Percentiles rank a stretch among this genome's conserved stretches.
Conservation (phyloP, 805 yeast species). For the Candida boleticola region DNA sequence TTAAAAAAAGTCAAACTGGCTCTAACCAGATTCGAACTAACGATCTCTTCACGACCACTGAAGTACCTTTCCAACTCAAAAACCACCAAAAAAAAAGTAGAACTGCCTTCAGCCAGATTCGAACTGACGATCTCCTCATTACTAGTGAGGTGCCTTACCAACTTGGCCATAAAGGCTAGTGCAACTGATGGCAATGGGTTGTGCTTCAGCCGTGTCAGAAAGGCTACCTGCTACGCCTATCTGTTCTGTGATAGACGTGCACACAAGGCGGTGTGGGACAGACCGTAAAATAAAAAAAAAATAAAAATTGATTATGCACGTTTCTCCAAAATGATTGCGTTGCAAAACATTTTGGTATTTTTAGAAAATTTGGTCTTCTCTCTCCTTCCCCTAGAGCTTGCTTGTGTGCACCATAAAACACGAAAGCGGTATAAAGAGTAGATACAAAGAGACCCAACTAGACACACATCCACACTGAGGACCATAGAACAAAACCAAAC, state of each 20-base stretch:
- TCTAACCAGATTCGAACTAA: slow-evolving; percentile 25
- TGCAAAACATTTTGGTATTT: too few species aligned
- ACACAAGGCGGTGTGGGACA: too few species aligned
- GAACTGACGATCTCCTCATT: slow-evolving; percentile 27
- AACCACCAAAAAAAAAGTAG: slow-evolving; percentile 9
- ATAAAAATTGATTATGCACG: not conserved
- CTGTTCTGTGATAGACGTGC: too few species aligned
- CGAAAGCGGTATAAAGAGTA: too few species aligned
- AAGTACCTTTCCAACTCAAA: slow-evolving; percentile 26
- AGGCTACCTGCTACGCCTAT: not conserved
- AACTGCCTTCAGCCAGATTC: slow-evolving; percentile 24
- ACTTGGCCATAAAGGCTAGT: slow-evolving; percentile 21
- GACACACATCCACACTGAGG: too few species aligned
- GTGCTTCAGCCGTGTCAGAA: not conserved
- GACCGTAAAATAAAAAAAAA: not conserved
- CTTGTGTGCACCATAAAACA: too few species aligned
- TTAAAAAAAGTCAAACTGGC: slow-evolving; percentile 14
- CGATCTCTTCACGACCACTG: slow-evolving; percentile 27
- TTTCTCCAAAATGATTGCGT: not conserved
- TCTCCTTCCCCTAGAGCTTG: too few species aligned
- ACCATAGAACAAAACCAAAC: too few species aligned
- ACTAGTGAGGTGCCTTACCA: slow-evolving; percentile 27
- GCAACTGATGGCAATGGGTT: not conserved
- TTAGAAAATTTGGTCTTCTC: too few species aligned
- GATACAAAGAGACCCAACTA: too few species aligned